Evolutionary conservation across 1,284 basidiomycete genomes (phyloP), one percentile per base, ranked within the genome.

Genomic region (Rhodotorula sp.): DNA sequence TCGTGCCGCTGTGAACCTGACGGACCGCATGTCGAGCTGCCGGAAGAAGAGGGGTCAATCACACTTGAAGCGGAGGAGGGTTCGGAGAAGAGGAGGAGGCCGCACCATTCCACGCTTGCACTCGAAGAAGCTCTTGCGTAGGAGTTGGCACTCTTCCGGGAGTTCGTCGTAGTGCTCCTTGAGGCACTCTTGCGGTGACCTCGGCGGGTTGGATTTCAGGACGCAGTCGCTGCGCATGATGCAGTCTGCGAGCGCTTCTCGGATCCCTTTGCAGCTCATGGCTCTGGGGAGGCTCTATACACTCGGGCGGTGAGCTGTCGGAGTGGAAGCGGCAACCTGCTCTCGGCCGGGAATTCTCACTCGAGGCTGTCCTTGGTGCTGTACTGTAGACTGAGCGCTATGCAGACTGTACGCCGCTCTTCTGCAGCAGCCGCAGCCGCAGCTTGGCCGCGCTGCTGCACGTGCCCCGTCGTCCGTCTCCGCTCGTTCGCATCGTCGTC

Each of bases 91-190:
- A 23, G 31, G 31, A 3, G 6, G 3, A 15, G 23, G 6, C 84
- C 89, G 70, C 69, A 92, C 91, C 89, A 93, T 90, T 54, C 89
- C 90, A 70, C 91, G 85, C 81, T 93, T 93, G 82, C 91, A 93
- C 77, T 93, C 90, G 77, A 90, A 92, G 3, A 89, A 88, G 7
- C 91, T 90, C 79, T 86, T 87, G 63, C 91, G 84, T 65, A 93
- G 81, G 28, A 87, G 85, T 78, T 86, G 85, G 79, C 91, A 93
- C 76, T 88, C 84, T 76, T 89, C 86, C 12, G 91, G 91, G 48
- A 93, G 83, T 75, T 91, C 88, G 71, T 88, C 83, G 34, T 82
- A 82, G 80, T 92, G 89, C 49, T 90, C 80, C 76, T 85, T 87
- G 66, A 93, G 84, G 81, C 91, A 93, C 60, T 90, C 88, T 62